Conservation (phyloP, 257 asterid species). For the Knoxia roxburghii region DNA sequence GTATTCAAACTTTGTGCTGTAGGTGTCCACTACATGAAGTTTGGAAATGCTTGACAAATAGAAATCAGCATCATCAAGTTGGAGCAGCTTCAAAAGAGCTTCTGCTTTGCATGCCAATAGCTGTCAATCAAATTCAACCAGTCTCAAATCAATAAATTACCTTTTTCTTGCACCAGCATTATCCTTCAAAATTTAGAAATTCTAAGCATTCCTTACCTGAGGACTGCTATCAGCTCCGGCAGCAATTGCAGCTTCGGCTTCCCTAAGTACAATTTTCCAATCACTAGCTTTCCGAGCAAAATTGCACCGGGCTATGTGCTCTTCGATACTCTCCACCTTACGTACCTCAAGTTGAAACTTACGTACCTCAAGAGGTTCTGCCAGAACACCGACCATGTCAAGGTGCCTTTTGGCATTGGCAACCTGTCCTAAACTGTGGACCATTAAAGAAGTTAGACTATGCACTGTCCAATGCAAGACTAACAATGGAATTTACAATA, state of each 20-base stretch:
- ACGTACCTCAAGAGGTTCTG: slow-evolving; percentile 35
- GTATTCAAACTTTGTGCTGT: slow-evolving; percentile 29
- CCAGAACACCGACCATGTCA: slow-evolving; percentile 32
- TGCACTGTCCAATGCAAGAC: slow-evolving; percentile 20
- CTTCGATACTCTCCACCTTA: too few relatives aligned
- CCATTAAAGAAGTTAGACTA: slow-evolving; percentile 23
- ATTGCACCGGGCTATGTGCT: slow-evolving; percentile 51
- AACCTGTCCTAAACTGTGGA: slow-evolving; percentile 50
- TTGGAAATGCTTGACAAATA: slow-evolving; percentile 44
- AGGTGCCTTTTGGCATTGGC: slow-evolving; percentile 43
- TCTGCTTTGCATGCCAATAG: slow-evolving; percentile 81
- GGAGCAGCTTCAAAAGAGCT: slow-evolving; percentile 78
- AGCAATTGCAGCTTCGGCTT: slow-evolving; percentile 60
- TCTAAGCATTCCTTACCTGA: slow-evolving; percentile 43
- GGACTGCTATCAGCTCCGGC: slow-evolving; percentile 75
- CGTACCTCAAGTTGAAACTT: slow-evolving; percentile 62
- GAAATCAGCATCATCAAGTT: slow-evolving; percentile 48
- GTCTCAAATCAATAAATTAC: slow-evolving; percentile 16
- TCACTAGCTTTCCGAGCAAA: slow-evolving; percentile 59
- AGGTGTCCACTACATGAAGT: slow-evolving; percentile 17
- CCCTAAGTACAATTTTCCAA: slow-evolving; percentile 55
- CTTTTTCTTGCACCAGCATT: not conserved
- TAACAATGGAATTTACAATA: slow-evolving; percentile 16
- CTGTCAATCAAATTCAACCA: slow-evolving; percentile 51
- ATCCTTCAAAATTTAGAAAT: not conserved